A percentile compares a stretch with the other conserved stretches of the same genome.
phyloP scores from a whole-genome alignment of 257 asterid species.

The Agastache rugosa region DNA sequence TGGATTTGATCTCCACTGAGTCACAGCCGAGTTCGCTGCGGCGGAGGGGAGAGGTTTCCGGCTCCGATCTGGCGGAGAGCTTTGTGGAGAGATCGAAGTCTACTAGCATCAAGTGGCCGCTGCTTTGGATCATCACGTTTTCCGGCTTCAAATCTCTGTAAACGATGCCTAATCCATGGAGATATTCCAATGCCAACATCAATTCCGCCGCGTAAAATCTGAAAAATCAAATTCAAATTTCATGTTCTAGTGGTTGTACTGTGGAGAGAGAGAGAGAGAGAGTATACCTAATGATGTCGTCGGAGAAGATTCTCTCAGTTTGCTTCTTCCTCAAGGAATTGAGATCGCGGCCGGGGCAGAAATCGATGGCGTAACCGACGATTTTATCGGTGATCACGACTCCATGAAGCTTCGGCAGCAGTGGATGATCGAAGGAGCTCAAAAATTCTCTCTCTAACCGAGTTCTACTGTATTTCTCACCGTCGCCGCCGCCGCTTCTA shows the following conservation, averaged over 20 bases:
- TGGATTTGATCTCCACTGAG: conserved; percentile 57
- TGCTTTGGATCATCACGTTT: conserved; percentile 87
- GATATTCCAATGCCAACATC: conserved; percentile 80
- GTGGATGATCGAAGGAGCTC: conserved; percentile 66
- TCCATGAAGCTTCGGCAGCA: conserved; percentile 84
- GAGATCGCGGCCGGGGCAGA: conserved; percentile 90
- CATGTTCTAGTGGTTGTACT: no score
- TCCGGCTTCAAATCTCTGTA: conserved; percentile 96
- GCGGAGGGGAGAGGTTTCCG: background rate
- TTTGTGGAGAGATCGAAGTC: conserved; percentile 92
- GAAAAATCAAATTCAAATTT: conserved; percentile 14
- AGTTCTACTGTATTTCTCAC: conserved; percentile 56
- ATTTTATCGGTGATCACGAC: conserved; percentile 66
- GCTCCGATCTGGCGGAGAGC: conserved; percentile 46
- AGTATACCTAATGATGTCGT: conserved; percentile 74
- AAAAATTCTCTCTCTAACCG: conserved; percentile 68
- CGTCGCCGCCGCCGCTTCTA: conserved; percentile 7
- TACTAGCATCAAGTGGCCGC: conserved; percentile 84
- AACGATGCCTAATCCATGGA: conserved; percentile 76
- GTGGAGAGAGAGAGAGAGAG: background rate
- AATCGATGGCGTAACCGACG: conserved; percentile 87
- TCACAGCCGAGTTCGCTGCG: conserved; percentile 51
- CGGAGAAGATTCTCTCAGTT: conserved; percentile 89
- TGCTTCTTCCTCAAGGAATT: conserved; percentile 67
- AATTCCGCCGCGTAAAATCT: conserved; percentile 94